A percentile compares a stretch with the other conserved stretches of the same genome.
phyloP scores from a whole-genome alignment of 768 basidiomycete species.

The Hericium alpestre region DNA sequence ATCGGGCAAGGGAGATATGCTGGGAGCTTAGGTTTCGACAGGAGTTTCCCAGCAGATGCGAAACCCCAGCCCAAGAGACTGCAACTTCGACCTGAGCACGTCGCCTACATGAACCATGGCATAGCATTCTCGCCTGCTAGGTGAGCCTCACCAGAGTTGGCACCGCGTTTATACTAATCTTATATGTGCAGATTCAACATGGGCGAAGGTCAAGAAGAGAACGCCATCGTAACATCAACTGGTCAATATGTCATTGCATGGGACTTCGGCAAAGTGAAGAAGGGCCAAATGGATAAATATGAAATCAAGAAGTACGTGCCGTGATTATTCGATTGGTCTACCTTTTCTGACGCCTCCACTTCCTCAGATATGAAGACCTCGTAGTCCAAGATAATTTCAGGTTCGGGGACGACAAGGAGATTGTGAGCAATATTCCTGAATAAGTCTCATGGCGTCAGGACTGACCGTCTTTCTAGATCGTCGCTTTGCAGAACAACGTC shows the following conservation, averaged over 20 bases:
- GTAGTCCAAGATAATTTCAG: slow-evolving; percentile 98
- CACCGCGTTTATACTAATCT: not conserved
- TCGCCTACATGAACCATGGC: slow-evolving; percentile 84
- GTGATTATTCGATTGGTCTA: not conserved
- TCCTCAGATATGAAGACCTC: slow-evolving; percentile 65
- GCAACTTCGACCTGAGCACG: slow-evolving; percentile 83
- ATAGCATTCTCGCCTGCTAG: slow-evolving; percentile 90
- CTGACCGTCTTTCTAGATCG: slow-evolving; percentile 48
- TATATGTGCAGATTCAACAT: slow-evolving; percentile 69
- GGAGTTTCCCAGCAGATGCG: slow-evolving; percentile 87
- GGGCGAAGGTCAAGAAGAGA: slow-evolving; percentile 80
- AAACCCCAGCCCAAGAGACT: slow-evolving; percentile 87
- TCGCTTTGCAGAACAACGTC: slow-evolving; percentile 90
- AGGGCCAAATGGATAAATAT: slow-evolving; percentile 82
- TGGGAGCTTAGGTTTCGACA: slow-evolving; percentile 81
- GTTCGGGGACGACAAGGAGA: slow-evolving; percentile 94
- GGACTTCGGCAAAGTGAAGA: slow-evolving; percentile 96
- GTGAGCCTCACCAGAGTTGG: slow-evolving; percentile 28
- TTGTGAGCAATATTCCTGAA: slow-evolving; percentile 41
- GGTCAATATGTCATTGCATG: slow-evolving; percentile 90
- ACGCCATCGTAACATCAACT: slow-evolving; percentile 89
- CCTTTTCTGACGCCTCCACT: not conserved
- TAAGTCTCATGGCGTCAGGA: slow-evolving; percentile 2
- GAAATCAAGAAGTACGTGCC: slow-evolving; percentile 71
- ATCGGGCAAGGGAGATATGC: slow-evolving; percentile 85